Base-by-base conservation (phyloP, 805 yeast genomes). In the Wickerhamiella brachini region DNA sequence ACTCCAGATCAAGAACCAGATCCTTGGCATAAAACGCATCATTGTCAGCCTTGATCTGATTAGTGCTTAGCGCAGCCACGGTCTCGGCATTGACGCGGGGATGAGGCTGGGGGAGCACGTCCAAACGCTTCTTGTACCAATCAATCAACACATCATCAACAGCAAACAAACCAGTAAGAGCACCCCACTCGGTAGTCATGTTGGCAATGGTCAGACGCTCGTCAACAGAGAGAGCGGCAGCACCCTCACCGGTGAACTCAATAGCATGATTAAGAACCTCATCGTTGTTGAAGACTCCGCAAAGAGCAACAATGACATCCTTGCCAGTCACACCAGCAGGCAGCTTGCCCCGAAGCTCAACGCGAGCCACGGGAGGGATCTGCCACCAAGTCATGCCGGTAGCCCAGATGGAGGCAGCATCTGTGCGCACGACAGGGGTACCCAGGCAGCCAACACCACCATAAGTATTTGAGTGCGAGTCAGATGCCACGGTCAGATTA, bases 301-400 rank as follows among this genome's bases (percentile, higher is more conserved):
- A 93, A 44, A 93, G 74, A 0, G 97, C 93, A 21, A 94, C 95
- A 65, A 93, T 93, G 48, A 93, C 93, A 69, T 93, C 99, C 68
- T 93, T 93, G 55, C 99, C 99, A 2, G 95, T 80, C 17, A 86
- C 88, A 17, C 96, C 96, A 48, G 75, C 69, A 12, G 94, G 95
- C 53, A 93, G 75, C 58, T 77, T 68, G 44, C 96, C 96, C 57
- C 76, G 72, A 51, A 93, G 75, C 66, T 86, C 94, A 9, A 93
- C 97, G 61, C 81, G 79, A 37, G 97, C 98, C 22, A 93, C 97
- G 0, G 98, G 97, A 2, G 99, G 99, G 51, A 93, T 86, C 77
- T 94, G 98, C 98, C 98, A 93, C 99, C 99, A 93, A 3, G 98
- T 93, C 70, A 88, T 95, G 42, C 97, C 97, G 0, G 99, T 93